A percentile compares a stretch with the other conserved stretches of the same genome.
Conservation (phyloP, 768 basidiomycete species). For the Suillus occidentalis region DNA sequence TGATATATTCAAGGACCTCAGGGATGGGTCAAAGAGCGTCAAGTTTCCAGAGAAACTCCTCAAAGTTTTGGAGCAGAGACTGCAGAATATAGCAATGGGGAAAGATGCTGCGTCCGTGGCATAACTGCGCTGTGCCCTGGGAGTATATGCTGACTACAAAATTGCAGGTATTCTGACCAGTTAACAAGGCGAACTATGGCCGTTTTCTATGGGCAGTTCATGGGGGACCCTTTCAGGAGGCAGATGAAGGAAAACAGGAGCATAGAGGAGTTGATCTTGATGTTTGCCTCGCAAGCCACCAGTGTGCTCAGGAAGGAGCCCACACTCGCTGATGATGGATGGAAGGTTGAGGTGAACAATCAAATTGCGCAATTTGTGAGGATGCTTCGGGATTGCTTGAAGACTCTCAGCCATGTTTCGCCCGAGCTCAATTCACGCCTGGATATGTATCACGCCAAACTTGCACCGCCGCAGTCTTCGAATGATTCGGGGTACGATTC, state of each 20-base stretch:
- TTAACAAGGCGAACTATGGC: conserved; percentile 87
- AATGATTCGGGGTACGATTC: conserved; percentile 71
- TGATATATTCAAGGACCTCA: conserved; percentile 77
- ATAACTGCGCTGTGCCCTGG: conserved; percentile 2
- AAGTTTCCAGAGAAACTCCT: conserved; percentile 94
- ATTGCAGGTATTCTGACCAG: conserved; percentile 80
- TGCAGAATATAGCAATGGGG: conserved; percentile 93
- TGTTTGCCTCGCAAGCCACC: conserved; percentile 92
- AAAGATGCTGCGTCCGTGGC: conserved; percentile 79
- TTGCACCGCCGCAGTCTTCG: conserved; percentile 60
- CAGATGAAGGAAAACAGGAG: conserved; percentile 97
- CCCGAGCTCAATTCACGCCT: conserved; percentile 80
- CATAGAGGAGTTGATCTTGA: conserved; percentile 95
- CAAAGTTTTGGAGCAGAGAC: conserved; percentile 84
- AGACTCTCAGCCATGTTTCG: conserved; percentile 71
- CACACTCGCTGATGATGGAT: conserved; percentile 76
- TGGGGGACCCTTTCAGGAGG: conserved; percentile 78
- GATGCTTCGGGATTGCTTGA: conserved; percentile 79
- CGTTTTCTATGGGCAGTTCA: conserved; percentile 89
- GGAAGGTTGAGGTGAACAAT: conserved; percentile 91
- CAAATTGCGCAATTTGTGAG: conserved; percentile 90
- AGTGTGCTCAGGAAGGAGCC: conserved; percentile 88
- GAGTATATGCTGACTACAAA: conserved; percentile 8
- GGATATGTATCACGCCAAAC: conserved; percentile 81
- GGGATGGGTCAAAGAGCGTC: conserved; percentile 79